Conservation (phyloP, 257 asterid genomes). For the Echium plantagineum region DNA sequence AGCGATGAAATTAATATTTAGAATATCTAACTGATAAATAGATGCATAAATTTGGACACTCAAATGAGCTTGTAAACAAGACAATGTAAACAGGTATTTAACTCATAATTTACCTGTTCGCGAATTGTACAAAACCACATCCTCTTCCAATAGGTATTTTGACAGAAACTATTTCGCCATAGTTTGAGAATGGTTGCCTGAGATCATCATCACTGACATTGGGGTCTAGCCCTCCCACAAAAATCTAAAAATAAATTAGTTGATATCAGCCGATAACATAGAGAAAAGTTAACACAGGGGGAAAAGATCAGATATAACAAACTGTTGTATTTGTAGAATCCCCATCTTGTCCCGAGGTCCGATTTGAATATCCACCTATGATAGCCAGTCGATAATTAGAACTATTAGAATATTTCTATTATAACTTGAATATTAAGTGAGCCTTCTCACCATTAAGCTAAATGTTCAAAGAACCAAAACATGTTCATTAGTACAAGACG, state of each 20-base stretch:
- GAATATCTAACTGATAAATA: neutral
- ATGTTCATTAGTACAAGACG: too few species aligned
- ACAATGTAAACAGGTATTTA: neutral
- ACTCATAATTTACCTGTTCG: conserved; percentile 42
- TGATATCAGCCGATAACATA: conserved; percentile 13
- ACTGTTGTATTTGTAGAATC: conserved; percentile 84
- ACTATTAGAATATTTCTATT: neutral
- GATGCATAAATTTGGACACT: too few species aligned
- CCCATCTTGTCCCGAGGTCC: conserved; percentile 59
- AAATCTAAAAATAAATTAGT: conserved; percentile 37
- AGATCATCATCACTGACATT: conserved; percentile 77
- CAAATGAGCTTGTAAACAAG: neutral
- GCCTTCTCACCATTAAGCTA: neutral
- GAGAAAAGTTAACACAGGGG: conserved; percentile 1
- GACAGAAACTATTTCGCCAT: conserved; percentile 72
- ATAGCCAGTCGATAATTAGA: conserved; percentile 12
- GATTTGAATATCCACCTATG: conserved; percentile 72
- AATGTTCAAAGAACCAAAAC: too few species aligned
- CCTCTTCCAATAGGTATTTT: conserved; percentile 89
- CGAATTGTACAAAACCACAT: conserved; percentile 89
- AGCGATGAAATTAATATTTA: neutral
- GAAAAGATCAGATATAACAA: conserved; percentile 27
- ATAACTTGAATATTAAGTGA: neutral
- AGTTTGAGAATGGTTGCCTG: conserved; percentile 66
- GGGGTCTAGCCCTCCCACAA: conserved; percentile 95